phyloP scores from a whole-genome alignment of 2,329 filamentous ascomycete genomes.

The Phaeosphaeriaceae sp. region DNA sequence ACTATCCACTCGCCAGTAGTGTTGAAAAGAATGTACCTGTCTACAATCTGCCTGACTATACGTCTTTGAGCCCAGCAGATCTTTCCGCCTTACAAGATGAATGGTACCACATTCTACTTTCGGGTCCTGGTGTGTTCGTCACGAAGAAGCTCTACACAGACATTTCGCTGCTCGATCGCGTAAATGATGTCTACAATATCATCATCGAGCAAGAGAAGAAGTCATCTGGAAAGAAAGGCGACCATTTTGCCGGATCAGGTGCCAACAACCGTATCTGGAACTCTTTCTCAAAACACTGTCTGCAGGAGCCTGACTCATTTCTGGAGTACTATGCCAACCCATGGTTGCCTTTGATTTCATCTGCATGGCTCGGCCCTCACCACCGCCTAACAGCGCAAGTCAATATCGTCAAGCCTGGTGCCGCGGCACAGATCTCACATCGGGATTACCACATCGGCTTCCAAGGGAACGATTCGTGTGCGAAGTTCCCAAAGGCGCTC shows the following conservation, averaged over 20 bases:
- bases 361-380: conserved; percentile 65
- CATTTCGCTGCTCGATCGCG: conserved; percentile 34
- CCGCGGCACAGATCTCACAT: conserved; percentile 64
- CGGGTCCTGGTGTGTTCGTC: conserved; percentile 67
- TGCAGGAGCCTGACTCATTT: conserved; percentile 61
- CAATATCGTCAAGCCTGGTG: conserved; percentile 68
- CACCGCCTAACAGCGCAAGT: conserved; percentile 69
- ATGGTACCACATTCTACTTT: conserved; percentile 64
- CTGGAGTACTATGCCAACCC: conserved; percentile 67
- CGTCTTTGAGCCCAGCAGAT: conserved; percentile 38
- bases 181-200: conserved; percentile 25
- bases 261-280: conserved; percentile 71
- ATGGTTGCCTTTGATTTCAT: conserved; percentile 60
- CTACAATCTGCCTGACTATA: conserved; percentile 56
- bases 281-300: conserved; percentile 67
- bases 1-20: conserved; percentile 57
- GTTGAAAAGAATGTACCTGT: conserved; percentile 63
- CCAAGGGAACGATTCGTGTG: conserved; percentile 56
- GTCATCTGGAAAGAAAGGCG: conserved; percentile 54
- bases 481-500: conserved; percentile 58
- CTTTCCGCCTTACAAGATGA: conserved; percentile 62
- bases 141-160: conserved; percentile 51
- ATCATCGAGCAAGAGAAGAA: conserved; percentile 60
- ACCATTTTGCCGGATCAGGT: conserved; percentile 66
- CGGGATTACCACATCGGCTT: conserved; percentile 72